Percentiles rank a stretch among this genome's conserved stretches.
Conservation (phyloP, 768 basidiomycete genomes). For the Pulveroboletus sp. region DNA sequence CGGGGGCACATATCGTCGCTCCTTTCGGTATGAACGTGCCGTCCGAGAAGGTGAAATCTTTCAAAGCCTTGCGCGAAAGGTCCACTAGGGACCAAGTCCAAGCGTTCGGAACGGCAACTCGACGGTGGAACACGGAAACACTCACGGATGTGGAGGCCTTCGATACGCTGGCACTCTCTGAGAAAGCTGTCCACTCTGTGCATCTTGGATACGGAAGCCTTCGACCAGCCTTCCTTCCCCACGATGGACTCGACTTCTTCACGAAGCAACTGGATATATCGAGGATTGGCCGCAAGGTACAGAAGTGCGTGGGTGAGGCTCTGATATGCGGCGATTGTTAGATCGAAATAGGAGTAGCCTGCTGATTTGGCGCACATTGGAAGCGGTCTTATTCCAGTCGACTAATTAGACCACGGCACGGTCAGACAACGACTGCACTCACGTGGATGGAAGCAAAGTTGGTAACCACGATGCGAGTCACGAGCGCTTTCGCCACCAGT, state of each 20-base stretch:
- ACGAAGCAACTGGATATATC: not conserved
- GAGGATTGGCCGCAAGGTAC: not conserved
- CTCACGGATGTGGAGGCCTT: not conserved
- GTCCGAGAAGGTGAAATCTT: slow-evolving; percentile 35
- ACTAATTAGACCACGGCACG: too few relatives aligned
- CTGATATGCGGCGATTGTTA: not conserved
- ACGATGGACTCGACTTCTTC: not conserved
- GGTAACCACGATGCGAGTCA: slow-evolving; percentile 8
- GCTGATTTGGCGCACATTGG: not conserved
- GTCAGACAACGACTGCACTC: not conserved
- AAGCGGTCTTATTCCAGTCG: not conserved
- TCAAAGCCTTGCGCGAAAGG: slow-evolving; percentile 24
- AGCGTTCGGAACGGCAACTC: too few relatives aligned
- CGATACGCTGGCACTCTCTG: not conserved
- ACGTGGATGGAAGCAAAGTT: slow-evolving; percentile 25
- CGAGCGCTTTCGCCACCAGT: slow-evolving; percentile 19
- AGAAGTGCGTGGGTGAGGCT: not conserved
- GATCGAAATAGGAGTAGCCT: too few relatives aligned
- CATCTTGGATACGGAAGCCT: not conserved
- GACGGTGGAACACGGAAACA: not conserved
- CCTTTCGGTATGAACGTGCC: slow-evolving; percentile 36
- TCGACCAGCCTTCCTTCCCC: not conserved
- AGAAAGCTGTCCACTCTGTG: not conserved
- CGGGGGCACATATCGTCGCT: slow-evolving; percentile 19
- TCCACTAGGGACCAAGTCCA: too few relatives aligned